Evolutionary conservation across 164 flowering plant genomes (phyloP).

Genomic region (Aristolochia fimbriata): DNA sequence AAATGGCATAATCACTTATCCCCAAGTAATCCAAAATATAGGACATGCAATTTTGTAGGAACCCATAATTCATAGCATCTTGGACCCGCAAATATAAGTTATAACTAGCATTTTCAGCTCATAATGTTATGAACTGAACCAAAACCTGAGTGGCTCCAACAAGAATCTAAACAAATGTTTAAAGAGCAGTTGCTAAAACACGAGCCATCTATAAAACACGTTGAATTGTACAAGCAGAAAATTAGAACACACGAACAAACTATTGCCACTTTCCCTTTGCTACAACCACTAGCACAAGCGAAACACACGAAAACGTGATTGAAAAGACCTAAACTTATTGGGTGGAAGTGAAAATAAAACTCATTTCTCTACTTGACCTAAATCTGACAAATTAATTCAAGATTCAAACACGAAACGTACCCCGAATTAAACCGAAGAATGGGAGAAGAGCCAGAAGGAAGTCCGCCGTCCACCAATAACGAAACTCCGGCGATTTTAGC

Average conservation of each 20-base stretch:
- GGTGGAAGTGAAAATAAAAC: neutral
- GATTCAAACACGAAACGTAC: conserved; percentile 18
- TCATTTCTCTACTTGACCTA: neutral
- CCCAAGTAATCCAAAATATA: neutral
- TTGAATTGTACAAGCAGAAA: neutral
- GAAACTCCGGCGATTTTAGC: conserved; percentile 40
- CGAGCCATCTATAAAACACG: no score
- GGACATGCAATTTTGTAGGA: neutral
- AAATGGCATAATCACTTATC: neutral
- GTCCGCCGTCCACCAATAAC: conserved; percentile 27
- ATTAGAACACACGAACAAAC: neutral
- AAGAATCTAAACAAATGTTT: no score
- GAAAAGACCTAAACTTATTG: neutral
- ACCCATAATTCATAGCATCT: no score
- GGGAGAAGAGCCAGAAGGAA: conserved; percentile 43
- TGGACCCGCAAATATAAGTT: no score
- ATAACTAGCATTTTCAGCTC: no score
- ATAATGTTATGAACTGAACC: no score
- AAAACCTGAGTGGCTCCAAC: no score
- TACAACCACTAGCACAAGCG: neutral
- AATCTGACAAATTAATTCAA: neutral
- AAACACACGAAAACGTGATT: neutral
- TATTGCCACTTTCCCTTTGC: neutral
- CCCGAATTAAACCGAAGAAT: conserved; percentile 36
- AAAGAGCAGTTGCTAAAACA: no score